Conservation (phyloP, 2,329 filamentous ascomycete genomes). For the Stagonosporopsis tanaceti region DNA sequence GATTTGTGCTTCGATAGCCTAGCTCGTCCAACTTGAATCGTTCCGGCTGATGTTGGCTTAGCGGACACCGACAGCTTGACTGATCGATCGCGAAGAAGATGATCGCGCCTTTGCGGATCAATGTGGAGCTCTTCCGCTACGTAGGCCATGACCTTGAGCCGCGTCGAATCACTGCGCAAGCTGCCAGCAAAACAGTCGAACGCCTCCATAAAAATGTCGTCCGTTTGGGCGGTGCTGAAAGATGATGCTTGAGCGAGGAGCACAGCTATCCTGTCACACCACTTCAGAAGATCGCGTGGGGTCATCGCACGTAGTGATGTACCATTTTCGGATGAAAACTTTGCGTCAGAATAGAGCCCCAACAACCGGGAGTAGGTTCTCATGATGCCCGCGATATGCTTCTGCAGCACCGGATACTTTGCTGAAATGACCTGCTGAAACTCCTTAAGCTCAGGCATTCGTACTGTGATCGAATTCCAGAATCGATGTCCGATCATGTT, state of each 20-base stretch:
- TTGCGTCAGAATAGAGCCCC: constrained; percentile 51
- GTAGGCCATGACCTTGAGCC: constrained; percentile 67
- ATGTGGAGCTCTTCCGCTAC: constrained; percentile 90
- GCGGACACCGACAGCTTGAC: constrained; percentile 63
- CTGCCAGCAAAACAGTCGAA: constrained; percentile 91
- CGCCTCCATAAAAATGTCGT: constrained; percentile 92
- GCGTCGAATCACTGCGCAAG: constrained; percentile 70
- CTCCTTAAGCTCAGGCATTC: constrained; percentile 72
- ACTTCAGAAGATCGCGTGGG: constrained; percentile 86
- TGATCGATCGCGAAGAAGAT: constrained; percentile 77
- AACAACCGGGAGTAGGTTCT: constrained; percentile 61
- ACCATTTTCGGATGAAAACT: constrained; percentile 61
- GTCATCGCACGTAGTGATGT: constrained; percentile 69
- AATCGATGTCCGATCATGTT: constrained; percentile 83
- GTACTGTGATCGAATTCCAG: constrained; percentile 80
- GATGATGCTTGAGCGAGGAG: constrained; percentile 69
- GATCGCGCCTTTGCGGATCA: constrained; percentile 79
- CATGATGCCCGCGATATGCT: constrained; percentile 63
- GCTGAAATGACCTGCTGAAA: constrained; percentile 75
- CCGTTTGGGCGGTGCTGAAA: constrained; percentile 73
- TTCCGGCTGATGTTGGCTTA: constrained; percentile 38
- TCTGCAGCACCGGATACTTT: constrained; percentile 73
- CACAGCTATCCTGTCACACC: constrained; percentile 78
- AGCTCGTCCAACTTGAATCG: constrained; percentile 51
- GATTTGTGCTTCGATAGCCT: constrained; percentile 55